Conservation (phyloP, 345 rosid species). For the Eucalyptus albens region DNA sequence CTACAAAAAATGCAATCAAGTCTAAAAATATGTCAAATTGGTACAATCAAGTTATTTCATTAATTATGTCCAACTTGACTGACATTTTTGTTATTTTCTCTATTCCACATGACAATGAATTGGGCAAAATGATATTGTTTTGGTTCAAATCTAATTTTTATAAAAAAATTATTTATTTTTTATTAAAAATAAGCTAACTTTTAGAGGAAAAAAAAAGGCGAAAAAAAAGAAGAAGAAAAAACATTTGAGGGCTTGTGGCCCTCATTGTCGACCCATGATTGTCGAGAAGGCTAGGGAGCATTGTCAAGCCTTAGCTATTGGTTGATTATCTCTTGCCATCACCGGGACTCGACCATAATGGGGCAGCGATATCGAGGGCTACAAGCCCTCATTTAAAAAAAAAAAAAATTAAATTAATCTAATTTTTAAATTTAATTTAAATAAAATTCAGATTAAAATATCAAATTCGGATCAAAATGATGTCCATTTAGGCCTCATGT, state of each 20-base stretch:
- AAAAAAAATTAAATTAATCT: no score
- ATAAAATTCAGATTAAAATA: no score
- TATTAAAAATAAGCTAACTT: not conserved
- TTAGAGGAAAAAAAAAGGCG: no score
- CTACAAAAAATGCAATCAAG: accelerated
- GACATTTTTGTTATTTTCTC: not conserved
- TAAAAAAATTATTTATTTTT: no score
- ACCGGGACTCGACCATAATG: accelerated
- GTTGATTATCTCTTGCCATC: not conserved
- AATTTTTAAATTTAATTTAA: no score
- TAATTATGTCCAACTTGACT: accelerated
- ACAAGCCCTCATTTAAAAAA: not conserved
- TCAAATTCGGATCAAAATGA: no score
- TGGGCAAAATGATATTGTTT: no score
- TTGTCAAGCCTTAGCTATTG: not conserved
- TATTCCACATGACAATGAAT: accelerated
- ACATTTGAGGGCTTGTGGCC: not conserved
- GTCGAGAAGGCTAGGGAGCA: not conserved
- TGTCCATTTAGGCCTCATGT: no score
- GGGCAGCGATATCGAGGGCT: accelerated
- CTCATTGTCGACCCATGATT: accelerated
- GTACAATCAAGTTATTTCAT: accelerated
- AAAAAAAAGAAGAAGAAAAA: no score
- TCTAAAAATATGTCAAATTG: accelerated
- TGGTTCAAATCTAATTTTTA: not conserved